Percentiles rank a stretch among this genome's conserved stretches.
Conservation (phyloP, 495 filamentous ascomycete genomes). For the Penicillium bovifimosum region DNA sequence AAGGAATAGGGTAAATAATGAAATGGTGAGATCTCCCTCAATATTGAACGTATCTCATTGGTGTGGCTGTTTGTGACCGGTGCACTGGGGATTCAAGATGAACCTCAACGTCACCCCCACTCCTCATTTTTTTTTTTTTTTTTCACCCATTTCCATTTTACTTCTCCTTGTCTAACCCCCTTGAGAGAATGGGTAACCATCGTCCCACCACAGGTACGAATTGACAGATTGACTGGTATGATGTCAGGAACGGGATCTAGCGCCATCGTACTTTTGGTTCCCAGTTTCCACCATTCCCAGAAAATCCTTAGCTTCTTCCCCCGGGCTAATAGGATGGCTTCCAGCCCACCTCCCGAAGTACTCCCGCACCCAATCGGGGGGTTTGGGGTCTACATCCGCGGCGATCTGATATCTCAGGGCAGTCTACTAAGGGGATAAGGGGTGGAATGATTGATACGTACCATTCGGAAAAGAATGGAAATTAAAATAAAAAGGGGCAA, state of each 20-base stretch:
- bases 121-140: not conserved
- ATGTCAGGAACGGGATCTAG: slow-evolving; percentile 4
- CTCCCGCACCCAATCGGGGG: slow-evolving; percentile 25
- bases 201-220: too few species aligned
- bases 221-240: not conserved
- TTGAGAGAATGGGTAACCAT: not conserved
- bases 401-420: slow-evolving; percentile 19
- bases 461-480: not conserved
- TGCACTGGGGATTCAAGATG: not conserved
- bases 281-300: slow-evolving; percentile 2
- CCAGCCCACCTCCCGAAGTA: slow-evolving; percentile 11
- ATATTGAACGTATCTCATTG: slow-evolving; percentile 6
- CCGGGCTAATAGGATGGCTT: slow-evolving; percentile 20
- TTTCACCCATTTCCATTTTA: not conserved
- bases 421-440: slow-evolving; percentile 1
- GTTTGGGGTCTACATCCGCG: slow-evolving; percentile 12
- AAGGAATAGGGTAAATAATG: too few species aligned
- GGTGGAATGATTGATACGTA: not conserved
- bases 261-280: slow-evolving; percentile 4
- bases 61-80: not conserved
- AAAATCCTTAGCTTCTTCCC: not conserved
- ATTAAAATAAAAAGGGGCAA: not conserved
- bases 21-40: not conserved
- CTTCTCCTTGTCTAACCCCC: not conserved
- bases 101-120: not conserved